Conservation (phyloP, 106 monocot species). For the Gastrodia elata region DNA sequence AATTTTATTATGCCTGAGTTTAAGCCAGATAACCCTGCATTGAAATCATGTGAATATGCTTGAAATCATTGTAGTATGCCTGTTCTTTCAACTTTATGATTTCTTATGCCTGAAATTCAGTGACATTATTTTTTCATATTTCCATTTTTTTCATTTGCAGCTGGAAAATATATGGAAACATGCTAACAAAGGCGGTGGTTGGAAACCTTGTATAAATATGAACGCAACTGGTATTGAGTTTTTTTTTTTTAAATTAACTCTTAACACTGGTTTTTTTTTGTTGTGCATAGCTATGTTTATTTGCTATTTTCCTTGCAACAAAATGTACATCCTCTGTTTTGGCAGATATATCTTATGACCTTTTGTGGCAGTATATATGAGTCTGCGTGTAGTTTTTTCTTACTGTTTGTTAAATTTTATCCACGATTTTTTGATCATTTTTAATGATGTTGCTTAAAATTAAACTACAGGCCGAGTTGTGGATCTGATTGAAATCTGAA, state of each 20-base stretch:
- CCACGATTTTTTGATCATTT: neutral
- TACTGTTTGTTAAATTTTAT: neutral
- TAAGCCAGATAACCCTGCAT: neutral
- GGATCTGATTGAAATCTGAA: no score
- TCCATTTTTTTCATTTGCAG: conserved; percentile 47
- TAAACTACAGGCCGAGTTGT: neutral
- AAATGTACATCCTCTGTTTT: neutral
- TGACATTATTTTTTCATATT: neutral
- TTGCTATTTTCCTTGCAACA: neutral
- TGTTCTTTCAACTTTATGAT: neutral
- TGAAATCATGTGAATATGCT: neutral
- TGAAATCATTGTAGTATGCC: no score
- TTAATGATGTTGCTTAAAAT: neutral
- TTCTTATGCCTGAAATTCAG: neutral
- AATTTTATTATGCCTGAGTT: neutral
- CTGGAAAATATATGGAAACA: conserved; percentile 77
- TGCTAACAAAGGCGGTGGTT: conserved; percentile 61
- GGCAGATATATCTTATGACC: neutral
- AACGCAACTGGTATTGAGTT: conserved; percentile 39
- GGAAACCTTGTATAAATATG: conserved; percentile 70
- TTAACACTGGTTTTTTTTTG: neutral
- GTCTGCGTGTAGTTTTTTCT: neutral
- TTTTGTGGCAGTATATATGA: neutral
- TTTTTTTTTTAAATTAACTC: neutral
- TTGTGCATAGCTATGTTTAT: neutral